These are phyloP conservation scores for Leishmania braziliensis DNA, from an alignment of 208 protist genomes.

Conservation along the genomic window DNA sequence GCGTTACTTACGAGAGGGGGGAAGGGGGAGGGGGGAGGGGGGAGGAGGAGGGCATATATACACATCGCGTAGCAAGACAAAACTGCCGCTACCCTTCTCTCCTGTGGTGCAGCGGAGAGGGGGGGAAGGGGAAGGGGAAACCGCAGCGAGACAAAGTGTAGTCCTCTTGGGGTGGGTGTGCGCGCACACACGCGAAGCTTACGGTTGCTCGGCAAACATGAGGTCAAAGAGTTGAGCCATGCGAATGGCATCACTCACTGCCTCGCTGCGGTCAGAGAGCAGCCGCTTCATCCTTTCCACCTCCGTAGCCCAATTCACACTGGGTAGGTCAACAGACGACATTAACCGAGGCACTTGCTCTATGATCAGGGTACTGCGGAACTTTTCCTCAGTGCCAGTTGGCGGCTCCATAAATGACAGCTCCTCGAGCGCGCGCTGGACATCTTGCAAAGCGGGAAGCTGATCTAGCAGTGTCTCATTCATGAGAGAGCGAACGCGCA, in stretches of 20 bases:
- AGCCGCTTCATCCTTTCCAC: conserved; percentile 35
- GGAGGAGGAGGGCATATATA: background rate
- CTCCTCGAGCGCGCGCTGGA: conserved; percentile 90
- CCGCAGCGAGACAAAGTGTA: background rate
- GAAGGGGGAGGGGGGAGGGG: background rate
- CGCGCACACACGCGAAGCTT: background rate
- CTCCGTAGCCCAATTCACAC: conserved; percentile 38
- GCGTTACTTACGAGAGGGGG: background rate
- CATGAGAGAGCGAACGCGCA: conserved; percentile 70
- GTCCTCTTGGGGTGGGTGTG: background rate
- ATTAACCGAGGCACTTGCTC: conserved; percentile 89
- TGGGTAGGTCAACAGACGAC: conserved; percentile 47
- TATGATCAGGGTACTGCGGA: conserved; percentile 81
- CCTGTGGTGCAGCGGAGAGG: background rate
- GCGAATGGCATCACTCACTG: conserved; percentile 68
- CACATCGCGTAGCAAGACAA: background rate
- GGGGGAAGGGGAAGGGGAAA: background rate
- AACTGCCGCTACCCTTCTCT: background rate
- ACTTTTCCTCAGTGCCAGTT: conserved; percentile 88
- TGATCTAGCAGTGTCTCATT: conserved; percentile 92
- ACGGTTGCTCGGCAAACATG: conserved; percentile 61
- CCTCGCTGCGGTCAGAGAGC: conserved; percentile 50
- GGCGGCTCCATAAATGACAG: conserved; percentile 89
- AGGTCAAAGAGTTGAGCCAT: conserved; percentile 78
- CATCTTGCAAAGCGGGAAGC: conserved; percentile 80